Conservation (phyloP, 805 yeast species). For the Yamadazyma phyllophila region DNA sequence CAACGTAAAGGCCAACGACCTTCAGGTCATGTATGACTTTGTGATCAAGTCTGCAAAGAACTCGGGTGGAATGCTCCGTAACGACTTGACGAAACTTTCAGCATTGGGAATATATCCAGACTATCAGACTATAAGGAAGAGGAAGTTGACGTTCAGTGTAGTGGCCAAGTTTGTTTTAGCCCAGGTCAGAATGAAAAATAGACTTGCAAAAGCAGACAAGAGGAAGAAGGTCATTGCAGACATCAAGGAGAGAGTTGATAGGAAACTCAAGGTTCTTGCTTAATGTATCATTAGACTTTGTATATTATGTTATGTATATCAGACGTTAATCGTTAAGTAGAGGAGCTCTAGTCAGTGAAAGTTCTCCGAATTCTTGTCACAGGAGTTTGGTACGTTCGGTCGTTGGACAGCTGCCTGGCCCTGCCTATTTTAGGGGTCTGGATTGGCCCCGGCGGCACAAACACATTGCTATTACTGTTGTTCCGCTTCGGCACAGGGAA, state of each 20-base stretch:
- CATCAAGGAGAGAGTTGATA: slow-evolving; percentile 18
- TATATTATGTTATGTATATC: not conserved
- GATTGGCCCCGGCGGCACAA: slow-evolving; percentile 1
- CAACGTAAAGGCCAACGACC: slow-evolving; percentile 32
- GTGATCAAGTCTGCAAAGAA: slow-evolving; percentile 28
- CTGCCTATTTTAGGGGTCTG: slow-evolving; percentile 40
- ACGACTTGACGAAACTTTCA: slow-evolving; percentile 22
- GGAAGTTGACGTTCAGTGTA: slow-evolving; percentile 26
- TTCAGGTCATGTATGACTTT: slow-evolving; percentile 33
- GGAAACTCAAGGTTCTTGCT: slow-evolving; percentile 23
- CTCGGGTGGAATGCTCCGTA: slow-evolving; percentile 23
- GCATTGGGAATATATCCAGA: slow-evolving; percentile 36
- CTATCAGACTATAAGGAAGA: slow-evolving; percentile 9
- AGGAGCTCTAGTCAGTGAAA: slow-evolving; percentile 4
- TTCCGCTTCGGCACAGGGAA: slow-evolving; percentile 12
- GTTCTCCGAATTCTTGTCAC: slow-evolving; percentile 33
- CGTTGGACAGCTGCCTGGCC: slow-evolving; percentile 38
- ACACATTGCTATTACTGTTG: slow-evolving; percentile 15
- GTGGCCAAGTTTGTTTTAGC: slow-evolving; percentile 41
- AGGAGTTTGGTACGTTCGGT: slow-evolving; percentile 42
- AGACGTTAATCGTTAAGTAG: not conserved
- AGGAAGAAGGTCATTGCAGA: slow-evolving; percentile 22
- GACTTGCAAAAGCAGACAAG: slow-evolving; percentile 26
- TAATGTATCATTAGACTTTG: slow-evolving; percentile 19
- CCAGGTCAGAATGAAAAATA: slow-evolving; percentile 29